Percentiles rank a stretch among this genome's conserved stretches.
phyloP scores from a whole-genome alignment of 495 filamentous ascomycete species.

The Penicillium simplicissimum region DNA sequence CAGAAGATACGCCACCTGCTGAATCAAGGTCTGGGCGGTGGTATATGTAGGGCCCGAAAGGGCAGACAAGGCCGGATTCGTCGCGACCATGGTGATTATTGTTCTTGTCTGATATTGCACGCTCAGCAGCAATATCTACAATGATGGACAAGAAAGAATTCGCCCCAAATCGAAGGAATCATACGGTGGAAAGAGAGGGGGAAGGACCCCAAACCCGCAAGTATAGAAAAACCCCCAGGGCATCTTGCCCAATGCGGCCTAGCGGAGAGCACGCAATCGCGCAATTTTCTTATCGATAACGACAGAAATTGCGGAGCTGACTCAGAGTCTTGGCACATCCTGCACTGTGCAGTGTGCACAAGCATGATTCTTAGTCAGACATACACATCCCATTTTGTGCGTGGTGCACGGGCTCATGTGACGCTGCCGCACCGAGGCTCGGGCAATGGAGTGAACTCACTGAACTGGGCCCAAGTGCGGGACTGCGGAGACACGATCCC shows the following conservation, averaged over 20 bases:
- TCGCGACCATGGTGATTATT: slow-evolving; percentile 39
- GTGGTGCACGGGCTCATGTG: slow-evolving; percentile 10
- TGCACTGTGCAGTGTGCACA: not conserved
- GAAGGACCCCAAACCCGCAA: slow-evolving; percentile 17
- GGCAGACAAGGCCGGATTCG: slow-evolving; percentile 50
- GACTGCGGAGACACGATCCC: slow-evolving; percentile 22
- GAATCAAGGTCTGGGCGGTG: slow-evolving; percentile 86
- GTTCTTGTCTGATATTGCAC: slow-evolving; percentile 35
- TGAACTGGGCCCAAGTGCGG: not conserved
- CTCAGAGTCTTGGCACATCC: not conserved
- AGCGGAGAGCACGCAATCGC: slow-evolving; percentile 45
- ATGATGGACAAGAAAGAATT: slow-evolving; percentile 27
- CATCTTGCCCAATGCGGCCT: slow-evolving; percentile 35
- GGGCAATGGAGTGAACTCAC: too few relatives aligned
- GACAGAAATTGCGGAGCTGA: not conserved
- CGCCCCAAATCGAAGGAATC: slow-evolving; percentile 20
- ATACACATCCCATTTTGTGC: too few relatives aligned
- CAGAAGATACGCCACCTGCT: slow-evolving; percentile 91
- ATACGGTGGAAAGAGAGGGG: slow-evolving; percentile 26
- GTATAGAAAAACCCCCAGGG: slow-evolving; percentile 40
- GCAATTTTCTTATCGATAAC: slow-evolving; percentile 40
- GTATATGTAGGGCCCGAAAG: slow-evolving; percentile 88
- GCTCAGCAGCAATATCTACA: slow-evolving; percentile 26
- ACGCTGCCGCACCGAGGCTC: slow-evolving; percentile 27
- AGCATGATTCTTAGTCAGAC: too few relatives aligned